Evolutionary conservation across 148 eudicot genomes (phyloP).

Genomic region (Suaeda aralocaspica): DNA sequence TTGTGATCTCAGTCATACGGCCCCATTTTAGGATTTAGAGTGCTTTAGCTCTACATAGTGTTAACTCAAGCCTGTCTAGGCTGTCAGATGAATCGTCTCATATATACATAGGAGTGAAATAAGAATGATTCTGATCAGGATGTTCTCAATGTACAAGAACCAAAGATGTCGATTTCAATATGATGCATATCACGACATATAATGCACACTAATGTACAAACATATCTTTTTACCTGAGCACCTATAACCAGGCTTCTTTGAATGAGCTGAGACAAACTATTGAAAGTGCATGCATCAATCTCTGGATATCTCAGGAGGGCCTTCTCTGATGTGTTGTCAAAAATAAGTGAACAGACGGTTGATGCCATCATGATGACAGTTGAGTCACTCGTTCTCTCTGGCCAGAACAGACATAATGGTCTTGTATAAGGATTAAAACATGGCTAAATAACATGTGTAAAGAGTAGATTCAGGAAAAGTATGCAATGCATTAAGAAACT

Average conservation of each 20-base stretch:
- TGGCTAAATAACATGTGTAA: not conserved
- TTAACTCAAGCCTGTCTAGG: not conserved
- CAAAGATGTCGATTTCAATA: not conserved
- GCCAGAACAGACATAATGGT: not conserved
- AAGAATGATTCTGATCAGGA: not conserved
- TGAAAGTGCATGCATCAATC: conserved; percentile 37
- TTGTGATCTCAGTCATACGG: too few relatives aligned
- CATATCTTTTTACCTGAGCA: conserved; percentile 44
- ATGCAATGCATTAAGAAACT: not conserved
- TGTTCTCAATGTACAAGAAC: not conserved
- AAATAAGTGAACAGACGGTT: conserved; percentile 71
- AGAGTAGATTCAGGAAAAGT: not conserved
- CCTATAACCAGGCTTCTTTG: conserved; percentile 48
- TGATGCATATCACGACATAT: not conserved
- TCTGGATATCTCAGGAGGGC: conserved; percentile 52
- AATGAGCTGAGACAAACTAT: conserved; percentile 50
- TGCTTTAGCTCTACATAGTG: not conserved
- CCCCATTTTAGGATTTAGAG: not conserved
- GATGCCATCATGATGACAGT: conserved; percentile 79
- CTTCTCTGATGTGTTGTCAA: conserved; percentile 66
- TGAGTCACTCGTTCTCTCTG: conserved; percentile 46
- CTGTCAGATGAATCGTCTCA: not conserved
- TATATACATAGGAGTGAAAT: not conserved
- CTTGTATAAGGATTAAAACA: not conserved
- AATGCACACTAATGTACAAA: not conserved